Evolutionary conservation across 768 basidiomycete species (phyloP).

Genomic region (Boletales sp.): DNA sequence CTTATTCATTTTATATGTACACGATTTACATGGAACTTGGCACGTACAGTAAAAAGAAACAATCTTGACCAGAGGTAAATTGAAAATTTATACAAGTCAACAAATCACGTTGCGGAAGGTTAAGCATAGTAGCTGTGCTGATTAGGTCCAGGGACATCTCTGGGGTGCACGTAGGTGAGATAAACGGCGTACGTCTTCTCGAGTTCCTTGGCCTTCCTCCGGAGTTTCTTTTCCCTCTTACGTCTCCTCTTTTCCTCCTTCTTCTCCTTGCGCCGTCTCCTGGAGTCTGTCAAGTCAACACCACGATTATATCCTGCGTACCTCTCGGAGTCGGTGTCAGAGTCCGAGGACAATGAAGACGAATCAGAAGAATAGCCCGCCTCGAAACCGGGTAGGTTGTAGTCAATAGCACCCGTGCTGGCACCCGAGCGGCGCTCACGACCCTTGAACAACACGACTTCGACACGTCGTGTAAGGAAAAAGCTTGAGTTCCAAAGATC

Average conservation of each 20-base stretch:
- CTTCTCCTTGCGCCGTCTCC: constrained; percentile 50
- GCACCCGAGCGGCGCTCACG: constrained; percentile 73
- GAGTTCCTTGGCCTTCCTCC: constrained; percentile 53
- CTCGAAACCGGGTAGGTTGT: constrained; percentile 46
- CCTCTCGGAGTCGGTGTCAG: constrained; percentile 41
- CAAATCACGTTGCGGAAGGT: background rate
- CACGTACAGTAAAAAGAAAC: background rate
- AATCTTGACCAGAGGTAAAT: background rate
- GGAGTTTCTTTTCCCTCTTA: constrained; percentile 61
- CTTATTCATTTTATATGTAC: constrained; percentile 15
- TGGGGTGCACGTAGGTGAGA: constrained; percentile 46
- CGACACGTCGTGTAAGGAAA: constrained; percentile 72
- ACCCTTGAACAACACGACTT: constrained; percentile 78
- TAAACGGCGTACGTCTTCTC: constrained; percentile 65
- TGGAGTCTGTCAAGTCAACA: constrained; percentile 46
- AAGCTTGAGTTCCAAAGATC: constrained; percentile 79
- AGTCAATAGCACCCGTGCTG: constrained; percentile 51
- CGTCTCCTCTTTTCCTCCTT: constrained; percentile 60
- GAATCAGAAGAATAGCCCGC: constrained; percentile 40
- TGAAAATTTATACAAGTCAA: background rate
- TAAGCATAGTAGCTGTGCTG: constrained; percentile 28
- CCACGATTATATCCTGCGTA: constrained; percentile 46
- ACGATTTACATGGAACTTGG: constrained; percentile 2
- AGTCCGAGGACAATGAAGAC: constrained; percentile 37
- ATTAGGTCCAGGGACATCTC: constrained; percentile 24